Conservation (phyloP, 306 rosid species). For the Vigna angularis region DNA sequence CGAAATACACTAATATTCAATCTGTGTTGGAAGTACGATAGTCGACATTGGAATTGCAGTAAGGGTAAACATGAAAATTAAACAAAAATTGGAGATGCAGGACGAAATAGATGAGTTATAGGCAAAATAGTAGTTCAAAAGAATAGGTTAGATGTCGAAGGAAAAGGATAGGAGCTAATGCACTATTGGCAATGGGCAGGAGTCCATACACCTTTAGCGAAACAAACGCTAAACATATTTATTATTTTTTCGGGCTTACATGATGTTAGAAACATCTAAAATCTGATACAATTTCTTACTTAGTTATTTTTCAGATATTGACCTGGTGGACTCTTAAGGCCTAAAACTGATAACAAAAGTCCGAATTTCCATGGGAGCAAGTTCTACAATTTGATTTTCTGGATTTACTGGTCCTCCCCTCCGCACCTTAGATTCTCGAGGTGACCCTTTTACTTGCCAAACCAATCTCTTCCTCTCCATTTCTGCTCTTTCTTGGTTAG, state of each 20-base stretch:
- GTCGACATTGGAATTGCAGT: no score
- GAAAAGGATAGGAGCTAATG: background rate
- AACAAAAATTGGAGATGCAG: no score
- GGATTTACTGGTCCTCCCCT: slow-evolving; percentile 78
- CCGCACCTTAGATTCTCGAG: slow-evolving; percentile 38
- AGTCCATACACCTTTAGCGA: slow-evolving; percentile 20
- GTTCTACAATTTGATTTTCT: slow-evolving; percentile 62
- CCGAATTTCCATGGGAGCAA: slow-evolving; percentile 74
- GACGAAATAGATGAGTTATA: no score
- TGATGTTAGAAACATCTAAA: background rate
- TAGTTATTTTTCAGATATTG: slow-evolving; percentile 5
- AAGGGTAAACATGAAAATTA: no score
- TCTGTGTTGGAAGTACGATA: no score
- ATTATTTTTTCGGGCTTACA: background rate
- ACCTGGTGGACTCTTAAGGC: slow-evolving; percentile 15
- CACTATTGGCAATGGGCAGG: slow-evolving; percentile 11
- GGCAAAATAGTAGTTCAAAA: background rate
- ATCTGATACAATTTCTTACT: slow-evolving; percentile 19
- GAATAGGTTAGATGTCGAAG: background rate
- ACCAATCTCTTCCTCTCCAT: slow-evolving; percentile 79
- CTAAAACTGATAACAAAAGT: slow-evolving; percentile 58
- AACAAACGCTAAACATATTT: background rate
- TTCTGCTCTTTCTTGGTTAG: slow-evolving; percentile 74
- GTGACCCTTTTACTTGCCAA: slow-evolving; percentile 70
- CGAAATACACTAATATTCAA: no score